These are phyloP conservation scores for Globisporangium canariense DNA, from an alignment of 352 stramenopile species.

Conservation along the genomic window DNA sequence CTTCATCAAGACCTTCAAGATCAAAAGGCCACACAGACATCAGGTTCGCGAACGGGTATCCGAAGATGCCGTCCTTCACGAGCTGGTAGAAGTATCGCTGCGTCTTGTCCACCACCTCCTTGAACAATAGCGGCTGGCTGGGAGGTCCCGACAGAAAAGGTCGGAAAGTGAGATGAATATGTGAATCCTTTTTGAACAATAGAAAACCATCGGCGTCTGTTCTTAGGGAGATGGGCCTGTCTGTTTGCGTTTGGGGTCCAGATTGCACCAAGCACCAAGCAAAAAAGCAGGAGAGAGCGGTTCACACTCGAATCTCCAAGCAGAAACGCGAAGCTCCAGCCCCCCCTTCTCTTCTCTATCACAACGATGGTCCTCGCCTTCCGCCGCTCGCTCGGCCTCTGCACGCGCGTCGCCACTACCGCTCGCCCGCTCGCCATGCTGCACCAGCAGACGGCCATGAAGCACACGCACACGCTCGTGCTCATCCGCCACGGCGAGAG, in stretches of 20 bases:
- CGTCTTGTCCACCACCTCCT: too few relatives aligned
- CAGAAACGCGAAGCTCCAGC: conserved; percentile 22
- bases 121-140: too few relatives aligned
- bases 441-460: conserved; percentile 56
- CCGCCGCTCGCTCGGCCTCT: conserved; percentile 43
- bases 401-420: conserved; percentile 28
- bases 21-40: too few relatives aligned
- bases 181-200: too few relatives aligned
- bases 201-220: too few relatives aligned
- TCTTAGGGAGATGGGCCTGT: conserved; percentile 4
- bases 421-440: conserved; percentile 25
- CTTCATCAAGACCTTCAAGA: too few relatives aligned
- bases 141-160: too few relatives aligned
- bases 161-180: too few relatives aligned
- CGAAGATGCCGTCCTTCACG: too few relatives aligned
- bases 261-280: neutral
- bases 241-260: neutral
- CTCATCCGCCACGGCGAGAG: conserved; percentile 93
- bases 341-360: conserved; percentile 5
- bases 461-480: conserved; percentile 88
- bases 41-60: too few relatives aligned
- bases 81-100: too few relatives aligned
- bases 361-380: conserved; percentile 55
- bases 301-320: conserved; percentile 20
- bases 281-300: neutral